Evolutionary conservation across 2,329 filamentous ascomycete species (phyloP).

Genomic region (Shiraia sp.): DNA sequence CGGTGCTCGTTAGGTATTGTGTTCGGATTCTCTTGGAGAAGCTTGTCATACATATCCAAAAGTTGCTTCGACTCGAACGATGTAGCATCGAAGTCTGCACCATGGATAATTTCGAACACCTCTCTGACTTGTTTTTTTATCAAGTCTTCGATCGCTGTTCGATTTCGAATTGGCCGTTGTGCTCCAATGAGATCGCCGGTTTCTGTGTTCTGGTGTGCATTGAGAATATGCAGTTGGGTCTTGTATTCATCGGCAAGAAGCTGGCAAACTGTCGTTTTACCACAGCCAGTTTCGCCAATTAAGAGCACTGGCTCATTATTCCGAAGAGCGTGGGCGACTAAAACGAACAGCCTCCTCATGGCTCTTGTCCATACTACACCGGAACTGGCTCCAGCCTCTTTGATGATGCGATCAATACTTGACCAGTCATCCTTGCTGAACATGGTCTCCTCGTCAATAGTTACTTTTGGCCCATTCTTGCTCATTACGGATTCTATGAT

Average conservation of each 20-base stretch:
- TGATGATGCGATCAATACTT: constrained; percentile 41
- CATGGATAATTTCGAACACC: constrained; percentile 26
- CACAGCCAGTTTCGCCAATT: constrained; percentile 95
- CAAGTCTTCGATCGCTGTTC: constrained; percentile 69
- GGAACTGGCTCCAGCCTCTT: constrained; percentile 17
- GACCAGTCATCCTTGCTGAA: constrained; percentile 60
- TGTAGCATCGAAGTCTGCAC: constrained; percentile 11
- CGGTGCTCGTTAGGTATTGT: constrained; percentile 51
- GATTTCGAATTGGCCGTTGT: constrained; percentile 87
- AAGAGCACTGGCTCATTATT: constrained; percentile 94
- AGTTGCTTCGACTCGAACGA: constrained; percentile 49
- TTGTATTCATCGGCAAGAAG: constrained; percentile 79
- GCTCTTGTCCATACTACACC: constrained; percentile 89
- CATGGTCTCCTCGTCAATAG: constrained; percentile 72
- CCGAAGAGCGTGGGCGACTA: constrained; percentile 82
- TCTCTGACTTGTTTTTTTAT: constrained; percentile 64
- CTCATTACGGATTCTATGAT: constrained; percentile 90
- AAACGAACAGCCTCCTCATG: constrained; percentile 87
- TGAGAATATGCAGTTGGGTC: constrained; percentile 83
- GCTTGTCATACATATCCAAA: constrained; percentile 61
- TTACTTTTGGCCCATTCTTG: constrained; percentile 60
- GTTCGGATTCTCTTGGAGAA: constrained; percentile 52
- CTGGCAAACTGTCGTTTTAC: constrained; percentile 96
- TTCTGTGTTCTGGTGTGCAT: constrained; percentile 97
- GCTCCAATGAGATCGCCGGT: constrained; percentile 97